Evolutionary conservation across 352 stramenopile species (phyloP).

Genomic region (Pythium sp.): DNA sequence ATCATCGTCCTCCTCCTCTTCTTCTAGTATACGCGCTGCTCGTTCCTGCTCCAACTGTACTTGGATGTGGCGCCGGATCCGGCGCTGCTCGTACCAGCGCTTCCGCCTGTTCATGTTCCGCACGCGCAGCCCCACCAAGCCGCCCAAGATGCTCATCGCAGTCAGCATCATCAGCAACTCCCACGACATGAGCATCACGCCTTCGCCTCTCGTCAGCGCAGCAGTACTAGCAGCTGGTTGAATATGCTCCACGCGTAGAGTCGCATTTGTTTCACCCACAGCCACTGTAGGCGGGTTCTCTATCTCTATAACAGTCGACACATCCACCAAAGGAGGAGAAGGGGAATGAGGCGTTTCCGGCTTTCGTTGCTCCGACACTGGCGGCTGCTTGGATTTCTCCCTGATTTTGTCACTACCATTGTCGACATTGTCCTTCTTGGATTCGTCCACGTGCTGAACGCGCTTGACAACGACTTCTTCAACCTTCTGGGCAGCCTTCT

Average conservation of each 20-base stretch:
- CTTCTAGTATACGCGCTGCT: conserved; percentile 14
- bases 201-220: conserved; percentile 9
- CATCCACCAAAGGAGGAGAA: background rate
- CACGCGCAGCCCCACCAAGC: conserved; percentile 39
- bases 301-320: background rate
- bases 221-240: background rate
- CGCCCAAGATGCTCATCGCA: conserved; percentile 40
- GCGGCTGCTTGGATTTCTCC: background rate
- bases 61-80: conserved; percentile 30
- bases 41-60: conserved; percentile 24
- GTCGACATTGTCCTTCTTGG: background rate
- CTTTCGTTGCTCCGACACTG: background rate
- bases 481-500: background rate
- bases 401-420: background rate
- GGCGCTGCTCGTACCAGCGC: conserved; percentile 39
- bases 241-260: background rate
- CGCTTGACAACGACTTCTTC: background rate
- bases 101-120: conserved; percentile 54
- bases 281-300: background rate
- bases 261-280: background rate
- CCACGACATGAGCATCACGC: conserved; percentile 36
- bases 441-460: background rate
- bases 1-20: conserved; percentile 9
- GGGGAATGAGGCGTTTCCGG: background rate
- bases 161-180: conserved; percentile 38